phyloP scores from a whole-genome alignment of 2,329 filamentous ascomycete genomes.

The Chaetomiaceae sp. region DNA sequence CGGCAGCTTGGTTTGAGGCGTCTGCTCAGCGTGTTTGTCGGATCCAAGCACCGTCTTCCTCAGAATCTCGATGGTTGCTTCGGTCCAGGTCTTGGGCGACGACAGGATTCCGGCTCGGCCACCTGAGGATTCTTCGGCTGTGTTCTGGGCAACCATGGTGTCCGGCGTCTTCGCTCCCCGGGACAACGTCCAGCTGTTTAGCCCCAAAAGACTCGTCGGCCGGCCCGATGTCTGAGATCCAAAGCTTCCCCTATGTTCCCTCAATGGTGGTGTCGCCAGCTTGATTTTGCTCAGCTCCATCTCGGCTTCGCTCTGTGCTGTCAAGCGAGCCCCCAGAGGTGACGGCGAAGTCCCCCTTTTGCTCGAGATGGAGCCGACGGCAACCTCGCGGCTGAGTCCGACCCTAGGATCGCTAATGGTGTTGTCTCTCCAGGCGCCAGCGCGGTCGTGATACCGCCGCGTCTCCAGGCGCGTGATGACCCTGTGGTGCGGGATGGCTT shows the following conservation, averaged over 20 bases:
- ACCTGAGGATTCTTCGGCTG: conserved; percentile 29
- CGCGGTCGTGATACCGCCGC: conserved; percentile 40
- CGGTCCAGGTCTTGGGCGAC: conserved; percentile 32
- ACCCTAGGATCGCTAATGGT: conserved; percentile 38
- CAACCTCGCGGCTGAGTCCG: conserved; percentile 39
- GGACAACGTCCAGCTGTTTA: conserved; percentile 33
- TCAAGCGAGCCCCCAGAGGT: conserved; percentile 27
- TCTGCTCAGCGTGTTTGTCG: background rate
- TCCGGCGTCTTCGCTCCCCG: conserved; percentile 25
- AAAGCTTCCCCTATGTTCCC: conserved; percentile 26
- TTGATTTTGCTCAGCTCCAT: conserved; percentile 40
- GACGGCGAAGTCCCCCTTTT: conserved; percentile 23
- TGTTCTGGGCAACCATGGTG: conserved; percentile 25
- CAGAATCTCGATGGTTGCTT: conserved; percentile 30
- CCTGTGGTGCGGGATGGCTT: conserved; percentile 34
- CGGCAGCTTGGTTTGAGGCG: background rate
- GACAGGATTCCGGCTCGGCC: conserved; percentile 26
- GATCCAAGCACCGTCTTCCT: conserved; percentile 24
- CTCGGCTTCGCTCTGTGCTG: conserved; percentile 38
- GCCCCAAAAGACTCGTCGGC: conserved; percentile 31
- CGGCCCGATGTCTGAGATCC: conserved; percentile 23
- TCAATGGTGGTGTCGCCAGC: conserved; percentile 32
- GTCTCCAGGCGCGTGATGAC: conserved; percentile 37
- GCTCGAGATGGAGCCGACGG: conserved; percentile 32
- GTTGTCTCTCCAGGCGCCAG: conserved; percentile 41